Percentiles rank a stretch among this genome's conserved stretches.
Evolutionary conservation across 495 filamentous ascomycete species (phyloP).

Genomic region (Penicillium riverlandense): DNA sequence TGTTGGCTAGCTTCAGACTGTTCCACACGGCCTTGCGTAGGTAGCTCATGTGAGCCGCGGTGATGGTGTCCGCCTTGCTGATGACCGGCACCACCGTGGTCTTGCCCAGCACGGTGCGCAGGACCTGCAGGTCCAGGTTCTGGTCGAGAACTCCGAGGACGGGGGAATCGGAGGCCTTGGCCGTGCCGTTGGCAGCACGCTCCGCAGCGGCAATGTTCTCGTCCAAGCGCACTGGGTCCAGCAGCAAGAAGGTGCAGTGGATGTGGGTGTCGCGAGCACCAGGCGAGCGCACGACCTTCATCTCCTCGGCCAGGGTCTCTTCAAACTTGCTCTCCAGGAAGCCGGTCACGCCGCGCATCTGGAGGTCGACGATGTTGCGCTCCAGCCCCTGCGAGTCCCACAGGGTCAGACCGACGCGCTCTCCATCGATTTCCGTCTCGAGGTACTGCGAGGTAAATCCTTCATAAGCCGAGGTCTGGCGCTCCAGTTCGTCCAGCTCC

Average conservation of each 20-base stretch:
- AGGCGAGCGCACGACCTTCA: constrained; percentile 90
- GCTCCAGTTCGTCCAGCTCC: constrained; percentile 36
- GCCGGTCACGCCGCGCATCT: constrained; percentile 80
- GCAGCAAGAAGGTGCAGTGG: constrained; percentile 87
- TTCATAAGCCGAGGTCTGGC: constrained; percentile 39
- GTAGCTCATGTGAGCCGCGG: constrained; percentile 83
- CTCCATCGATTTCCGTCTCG: constrained; percentile 89
- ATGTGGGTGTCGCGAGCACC: constrained; percentile 95
- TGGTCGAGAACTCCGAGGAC: constrained; percentile 68
- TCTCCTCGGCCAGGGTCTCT: constrained; percentile 95
- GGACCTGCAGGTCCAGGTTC: constrained; percentile 82
- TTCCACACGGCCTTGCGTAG: constrained; percentile 88
- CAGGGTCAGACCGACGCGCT: constrained; percentile 86
- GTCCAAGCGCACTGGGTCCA: constrained; percentile 84
- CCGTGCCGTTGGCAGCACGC: constrained; percentile 46
- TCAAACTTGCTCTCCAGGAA: constrained; percentile 98
- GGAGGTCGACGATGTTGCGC: constrained; percentile 87
- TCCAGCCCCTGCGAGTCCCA: constrained; percentile 96
- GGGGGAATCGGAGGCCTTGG: constrained; percentile 39
- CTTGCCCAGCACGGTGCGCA: constrained; percentile 85
- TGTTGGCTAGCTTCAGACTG: constrained; percentile 74
- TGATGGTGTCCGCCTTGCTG: constrained; percentile 95
- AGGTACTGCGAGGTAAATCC: constrained; percentile 82
- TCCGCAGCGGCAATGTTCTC: constrained; percentile 68
- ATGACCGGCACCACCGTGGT: constrained; percentile 95